Evolutionary conservation across 306 rosid genomes (phyloP).

Genomic region (Lathyrus aphaca): DNA sequence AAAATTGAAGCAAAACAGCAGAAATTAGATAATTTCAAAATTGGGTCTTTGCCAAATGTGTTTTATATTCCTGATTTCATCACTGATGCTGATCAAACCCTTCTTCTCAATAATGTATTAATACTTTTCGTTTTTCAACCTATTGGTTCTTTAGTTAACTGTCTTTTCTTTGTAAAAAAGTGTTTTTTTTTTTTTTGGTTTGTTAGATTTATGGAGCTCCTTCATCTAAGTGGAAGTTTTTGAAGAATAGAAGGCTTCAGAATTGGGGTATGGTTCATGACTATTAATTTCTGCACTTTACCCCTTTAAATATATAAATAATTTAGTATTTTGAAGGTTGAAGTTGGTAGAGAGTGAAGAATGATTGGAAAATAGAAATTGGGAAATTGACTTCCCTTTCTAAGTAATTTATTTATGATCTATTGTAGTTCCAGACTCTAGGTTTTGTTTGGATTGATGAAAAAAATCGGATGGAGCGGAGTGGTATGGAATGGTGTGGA

Average conservation of each 20-base stretch:
- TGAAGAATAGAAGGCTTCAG: conserved; percentile 87
- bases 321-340: background rate
- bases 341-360: conserved; percentile 23
- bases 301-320: background rate
- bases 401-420: background rate
- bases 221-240: conserved; percentile 72
- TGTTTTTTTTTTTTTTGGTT: conserved; percentile 13
- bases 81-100: conserved; percentile 48
- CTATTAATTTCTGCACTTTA: background rate
- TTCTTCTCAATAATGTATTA: conserved; percentile 63
- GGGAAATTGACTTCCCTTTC: background rate
- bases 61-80: conserved; percentile 73
- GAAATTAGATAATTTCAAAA: conserved; percentile 46
- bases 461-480: too few relatives aligned
- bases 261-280: conserved; percentile 73
- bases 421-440: background rate
- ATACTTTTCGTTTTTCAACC: background rate
- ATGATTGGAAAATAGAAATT: background rate
- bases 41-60: conserved; percentile 70
- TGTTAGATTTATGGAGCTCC: conserved; percentile 74
- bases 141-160: background rate
- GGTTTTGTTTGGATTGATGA: too few relatives aligned
- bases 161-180: background rate
- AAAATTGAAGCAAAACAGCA: conserved; percentile 43
- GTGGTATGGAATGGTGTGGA: too few relatives aligned